A percentile compares a stretch with the other conserved stretches of the same genome.
These are phyloP conservation scores for Wakefieldia striispora DNA, from an alignment of 768 basidiomycete genomes.

Conservation along the genomic window DNA sequence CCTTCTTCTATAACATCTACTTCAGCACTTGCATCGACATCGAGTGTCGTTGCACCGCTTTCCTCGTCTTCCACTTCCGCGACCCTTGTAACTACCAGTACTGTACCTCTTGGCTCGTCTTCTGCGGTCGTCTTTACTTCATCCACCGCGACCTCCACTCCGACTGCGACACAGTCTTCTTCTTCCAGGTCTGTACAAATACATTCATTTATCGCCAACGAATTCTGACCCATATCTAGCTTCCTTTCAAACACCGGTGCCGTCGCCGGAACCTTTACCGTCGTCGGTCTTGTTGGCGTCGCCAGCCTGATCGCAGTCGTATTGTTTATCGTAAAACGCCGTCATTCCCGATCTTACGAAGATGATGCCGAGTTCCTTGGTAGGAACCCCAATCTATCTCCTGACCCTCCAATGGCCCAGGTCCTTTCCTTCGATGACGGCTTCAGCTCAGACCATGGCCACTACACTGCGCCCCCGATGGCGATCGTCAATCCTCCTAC, in stretches of 20 bases:
- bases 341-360: constrained; percentile 20
- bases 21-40: neutral
- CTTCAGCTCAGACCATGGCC: constrained; percentile 20
- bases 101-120: neutral
- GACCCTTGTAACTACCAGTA: neutral
- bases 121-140: neutral
- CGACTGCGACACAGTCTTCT: constrained; percentile 13
- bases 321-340: constrained; percentile 32
- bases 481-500: constrained; percentile 11
- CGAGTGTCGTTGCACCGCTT: neutral
- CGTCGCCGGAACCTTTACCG: constrained; percentile 45
- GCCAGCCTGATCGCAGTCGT: constrained; percentile 30
- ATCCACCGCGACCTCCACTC: constrained; percentile 9
- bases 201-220: neutral
- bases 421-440: constrained; percentile 13
- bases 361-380: constrained; percentile 32
- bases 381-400: constrained; percentile 11
- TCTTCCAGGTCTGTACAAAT: constrained; percentile 19
- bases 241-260: constrained; percentile 48
- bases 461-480: constrained; percentile 23
- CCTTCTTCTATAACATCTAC: neutral
- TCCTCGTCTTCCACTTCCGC: constrained; percentile 1
- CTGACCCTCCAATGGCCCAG: constrained; percentile 11
- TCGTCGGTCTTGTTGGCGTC: constrained; percentile 37
- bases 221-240: constrained; percentile 22